Evolutionary conservation across 345 rosid genomes (phyloP), one percentile per base, ranked within the genome.

Genomic region (Sisymbrium irio): DNA sequence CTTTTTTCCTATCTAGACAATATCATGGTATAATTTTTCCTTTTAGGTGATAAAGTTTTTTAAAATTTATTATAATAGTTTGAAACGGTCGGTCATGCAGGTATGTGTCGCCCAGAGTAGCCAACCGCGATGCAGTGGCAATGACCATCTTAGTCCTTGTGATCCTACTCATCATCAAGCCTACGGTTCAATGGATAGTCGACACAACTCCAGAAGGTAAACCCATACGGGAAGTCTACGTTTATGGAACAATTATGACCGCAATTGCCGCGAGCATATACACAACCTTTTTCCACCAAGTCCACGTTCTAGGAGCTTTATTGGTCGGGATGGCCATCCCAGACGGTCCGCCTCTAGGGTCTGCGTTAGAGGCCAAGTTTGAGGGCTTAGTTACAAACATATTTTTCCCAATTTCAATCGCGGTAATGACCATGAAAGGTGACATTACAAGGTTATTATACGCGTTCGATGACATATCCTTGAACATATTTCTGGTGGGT

Each of bases 321-420:
- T 27, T 73, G 74, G 73, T 73, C 7, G 81, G 81, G 11, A 33
- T 78, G 36, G 78, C 81, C 1, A 65, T 78, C 45, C 81, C 81
- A 39, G 81, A 78, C 15, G 81, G 81, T 12, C 78, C 81, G 0
- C 81, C 81, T 59, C 36, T 78, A 0, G 81, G 81, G 11, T 72
- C 81, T 10, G 81, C 81, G 1, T 78, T 73, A 37, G 78, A 72
- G 28, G 70, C 63, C 42, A 67, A 67, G 47, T 73, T 61, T n/a
- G 81, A 78, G 27, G 49, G 74, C 4, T 42, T 78, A 47, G 54
- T 62, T 22, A 28, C 78, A 17, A 72, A 62, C n/a, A 12, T 73
- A 55, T 42, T 67, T 30, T 68, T 73, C 20, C 81, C 78, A 2
- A 45, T 73, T 42, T 73, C 77, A 44, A 54, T 78, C 28, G 61